A percentile compares a stretch with the other conserved stretches of the same genome.
phyloP scores from a whole-genome alignment of 345 rosid species.

The Corymbia maculata region DNA sequence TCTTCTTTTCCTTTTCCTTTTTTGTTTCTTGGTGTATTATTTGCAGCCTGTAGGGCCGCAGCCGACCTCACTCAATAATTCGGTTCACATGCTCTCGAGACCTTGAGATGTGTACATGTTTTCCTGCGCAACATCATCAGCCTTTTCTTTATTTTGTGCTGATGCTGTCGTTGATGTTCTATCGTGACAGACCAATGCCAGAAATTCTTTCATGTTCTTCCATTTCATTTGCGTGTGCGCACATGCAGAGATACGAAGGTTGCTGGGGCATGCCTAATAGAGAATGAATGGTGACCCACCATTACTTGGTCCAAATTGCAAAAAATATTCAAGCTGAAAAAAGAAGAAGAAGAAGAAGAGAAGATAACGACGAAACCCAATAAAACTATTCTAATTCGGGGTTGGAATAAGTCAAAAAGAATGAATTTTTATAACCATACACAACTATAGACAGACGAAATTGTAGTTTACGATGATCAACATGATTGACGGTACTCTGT shows the following conservation, averaged over 20 bases:
- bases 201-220: neutral
- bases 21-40: neutral
- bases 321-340: neutral
- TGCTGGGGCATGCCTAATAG: neutral
- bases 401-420: neutral
- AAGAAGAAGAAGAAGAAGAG: neutral
- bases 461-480: neutral
- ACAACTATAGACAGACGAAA: neutral
- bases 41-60: neutral
- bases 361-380: neutral
- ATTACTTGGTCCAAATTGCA: neutral
- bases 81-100: slow-evolving; percentile 2
- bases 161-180: neutral
- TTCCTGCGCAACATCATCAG: neutral
- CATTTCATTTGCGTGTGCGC: neutral
- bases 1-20: neutral
- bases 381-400: neutral
- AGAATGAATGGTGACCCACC: neutral
- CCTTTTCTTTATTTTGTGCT: neutral
- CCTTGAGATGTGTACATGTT: neutral
- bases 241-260: neutral
- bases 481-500: neutral
- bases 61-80: neutral
- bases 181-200: neutral
- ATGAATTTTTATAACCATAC: neutral